Base-by-base conservation (phyloP, 1,139 yeast species). In the Geotrichum candidum region DNA sequence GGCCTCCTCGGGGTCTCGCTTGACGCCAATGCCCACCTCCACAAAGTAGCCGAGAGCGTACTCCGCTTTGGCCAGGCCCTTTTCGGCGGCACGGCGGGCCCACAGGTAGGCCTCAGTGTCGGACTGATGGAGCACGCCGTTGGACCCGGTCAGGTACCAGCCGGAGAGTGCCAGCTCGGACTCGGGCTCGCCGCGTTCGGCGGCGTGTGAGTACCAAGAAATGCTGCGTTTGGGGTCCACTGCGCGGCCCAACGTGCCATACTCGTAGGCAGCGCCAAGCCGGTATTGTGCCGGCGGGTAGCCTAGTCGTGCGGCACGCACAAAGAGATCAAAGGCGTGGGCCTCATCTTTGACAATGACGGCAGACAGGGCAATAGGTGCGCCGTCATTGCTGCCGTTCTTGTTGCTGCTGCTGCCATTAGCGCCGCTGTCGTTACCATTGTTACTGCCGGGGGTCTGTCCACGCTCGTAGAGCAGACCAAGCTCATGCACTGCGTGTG, bases 131-230 rank as follows among this genome's bases (percentile, higher is more conserved):
- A 95, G 82, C 35, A 90, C 77, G 0, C 88, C 90, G 13, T 84
- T 82, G 3, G 88, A 84, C 1, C 98, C 98, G 0, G 90, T 85
- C 66, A 94, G 78, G 70, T 88, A 89, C 98, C 99, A 94, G 55
- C 97, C 92, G 64, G 91, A 84, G 62, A 94, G 79, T 0, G 97
- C 96, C 70, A 92, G 78, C 80, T 92, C 92, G 7, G 96, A 94
- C 69, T 90, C 90, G 0, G 95, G 86, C 70, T 90, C 94, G 54
- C 92, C 88, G 63, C 73, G 72, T 58, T 74, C 73, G 0, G 96
- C 91, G 0, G 96, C 94, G 67, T 86, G 83, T 63, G 87, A 80
- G 75, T 90, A 94, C 97, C 98, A 94, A 57, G 91, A 94, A 62
- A 94, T 84, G 4, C 96, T 87, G 69, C 87, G 85, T 68, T 81